Conservation (phyloP, 164 flowering plant genomes). For the Vitis rotundifolia region DNA sequence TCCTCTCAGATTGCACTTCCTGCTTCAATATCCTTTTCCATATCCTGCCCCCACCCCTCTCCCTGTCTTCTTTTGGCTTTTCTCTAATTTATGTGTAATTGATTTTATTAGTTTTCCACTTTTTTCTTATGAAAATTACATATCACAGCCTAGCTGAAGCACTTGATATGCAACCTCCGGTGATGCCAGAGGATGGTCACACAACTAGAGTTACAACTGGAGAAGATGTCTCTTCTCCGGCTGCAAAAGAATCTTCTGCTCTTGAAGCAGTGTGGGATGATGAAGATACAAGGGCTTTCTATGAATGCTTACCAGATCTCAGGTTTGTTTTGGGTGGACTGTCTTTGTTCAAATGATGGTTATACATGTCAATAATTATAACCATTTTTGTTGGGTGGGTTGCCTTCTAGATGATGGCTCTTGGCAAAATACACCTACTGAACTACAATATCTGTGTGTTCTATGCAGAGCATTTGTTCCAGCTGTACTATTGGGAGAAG, state of each 20-base stretch:
- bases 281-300: slow-evolving; percentile 92
- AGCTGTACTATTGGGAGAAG: slow-evolving; percentile 91
- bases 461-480: slow-evolving; percentile 92
- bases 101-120: too few relatives aligned
- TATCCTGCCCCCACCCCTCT: background rate
- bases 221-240: slow-evolving; percentile 74
- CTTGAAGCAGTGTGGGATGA: slow-evolving; percentile 95
- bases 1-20: too few relatives aligned
- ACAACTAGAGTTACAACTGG: slow-evolving; percentile 88
- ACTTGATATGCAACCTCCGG: slow-evolving; percentile 96
- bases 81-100: background rate
- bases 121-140: background rate
- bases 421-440: background rate
- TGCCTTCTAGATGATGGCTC: background rate
- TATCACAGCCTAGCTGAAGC: slow-evolving; percentile 87
- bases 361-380: slow-evolving; percentile 3
- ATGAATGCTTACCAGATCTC: slow-evolving; percentile 95
- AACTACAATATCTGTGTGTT: background rate
- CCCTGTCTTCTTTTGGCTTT: background rate
- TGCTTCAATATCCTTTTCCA: background rate
- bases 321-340: slow-evolving; percentile 49
- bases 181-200: slow-evolving; percentile 95
- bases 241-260: slow-evolving; percentile 68
- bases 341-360: background rate
- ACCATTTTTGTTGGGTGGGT: background rate